Evolutionary conservation across 352 stramenopile species (phyloP).

Genomic region (Pythium insidiosum): DNA sequence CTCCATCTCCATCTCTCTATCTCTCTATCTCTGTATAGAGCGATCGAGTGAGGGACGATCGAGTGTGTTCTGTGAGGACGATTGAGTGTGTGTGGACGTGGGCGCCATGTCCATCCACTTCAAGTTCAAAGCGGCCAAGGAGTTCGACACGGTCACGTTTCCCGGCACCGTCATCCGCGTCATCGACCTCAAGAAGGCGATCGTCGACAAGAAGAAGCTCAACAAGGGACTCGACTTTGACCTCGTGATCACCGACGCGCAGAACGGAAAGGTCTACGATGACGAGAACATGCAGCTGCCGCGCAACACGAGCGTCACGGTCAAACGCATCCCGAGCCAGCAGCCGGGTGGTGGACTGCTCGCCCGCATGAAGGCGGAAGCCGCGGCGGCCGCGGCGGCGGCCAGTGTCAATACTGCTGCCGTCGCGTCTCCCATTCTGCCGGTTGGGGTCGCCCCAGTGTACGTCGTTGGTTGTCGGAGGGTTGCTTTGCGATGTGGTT

Average conservation of each 20-base stretch:
- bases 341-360: slow-evolving; percentile 65
- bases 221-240: slow-evolving; percentile 90
- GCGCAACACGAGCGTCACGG: slow-evolving; percentile 88
- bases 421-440: slow-evolving; percentile 25
- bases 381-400: slow-evolving; percentile 41
- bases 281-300: slow-evolving; percentile 86
- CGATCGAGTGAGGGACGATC: too few relatives aligned
- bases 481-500: not conserved
- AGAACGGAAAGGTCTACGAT: slow-evolving; percentile 89
- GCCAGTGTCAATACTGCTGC: slow-evolving; percentile 33
- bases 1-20: too few relatives aligned
- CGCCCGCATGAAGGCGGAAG: slow-evolving; percentile 82
- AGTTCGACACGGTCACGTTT: slow-evolving; percentile 86
- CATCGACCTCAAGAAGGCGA: slow-evolving; percentile 89
- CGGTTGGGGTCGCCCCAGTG: slow-evolving; percentile 28
- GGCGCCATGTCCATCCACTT: slow-evolving; percentile 84
- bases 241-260: slow-evolving; percentile 87
- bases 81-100: too few relatives aligned
- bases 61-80: too few relatives aligned
- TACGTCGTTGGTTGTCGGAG: slow-evolving; percentile 26
- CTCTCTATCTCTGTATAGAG: not conserved
- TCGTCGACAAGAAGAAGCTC: slow-evolving; percentile 91
- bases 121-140: slow-evolving; percentile 88
- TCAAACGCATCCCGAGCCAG: slow-evolving; percentile 86
- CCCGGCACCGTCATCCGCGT: slow-evolving; percentile 80